Conservation (phyloP, 2,329 filamentous ascomycete genomes). For the Chrysoporthe deuterocubensis region DNA sequence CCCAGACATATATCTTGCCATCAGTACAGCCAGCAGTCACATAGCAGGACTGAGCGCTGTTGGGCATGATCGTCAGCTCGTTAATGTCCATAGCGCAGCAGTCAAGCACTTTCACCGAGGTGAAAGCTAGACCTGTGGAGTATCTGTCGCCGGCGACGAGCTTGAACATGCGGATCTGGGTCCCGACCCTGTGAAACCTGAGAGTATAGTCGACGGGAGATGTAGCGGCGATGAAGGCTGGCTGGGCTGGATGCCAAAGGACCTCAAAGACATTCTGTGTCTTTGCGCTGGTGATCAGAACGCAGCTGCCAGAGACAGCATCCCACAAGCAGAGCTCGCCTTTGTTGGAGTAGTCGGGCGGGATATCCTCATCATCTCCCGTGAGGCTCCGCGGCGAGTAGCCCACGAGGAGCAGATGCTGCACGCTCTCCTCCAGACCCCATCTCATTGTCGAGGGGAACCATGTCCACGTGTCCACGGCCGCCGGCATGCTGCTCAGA, state of each 20-base stretch:
- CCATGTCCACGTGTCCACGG: conserved; percentile 61
- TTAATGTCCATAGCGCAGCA: conserved; percentile 66
- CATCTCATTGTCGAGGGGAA: conserved; percentile 67
- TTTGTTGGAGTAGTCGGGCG: conserved; percentile 58
- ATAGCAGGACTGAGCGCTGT: conserved; percentile 54
- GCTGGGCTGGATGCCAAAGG: conserved; percentile 61
- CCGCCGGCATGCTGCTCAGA: conserved; percentile 35
- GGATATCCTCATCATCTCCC: conserved; percentile 60
- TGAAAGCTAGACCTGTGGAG: conserved; percentile 42
- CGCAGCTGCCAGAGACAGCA: conserved; percentile 45
- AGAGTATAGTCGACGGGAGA: conserved; percentile 53
- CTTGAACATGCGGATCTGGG: conserved; percentile 62
- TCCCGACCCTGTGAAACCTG: conserved; percentile 48
- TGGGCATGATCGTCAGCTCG: conserved; percentile 62
- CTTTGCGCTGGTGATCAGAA: conserved; percentile 55
- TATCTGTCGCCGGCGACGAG: conserved; percentile 31
- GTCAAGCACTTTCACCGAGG: conserved; percentile 59
- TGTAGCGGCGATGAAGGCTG: conserved; percentile 61
- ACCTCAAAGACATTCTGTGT: conserved; percentile 68
- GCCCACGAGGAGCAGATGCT: conserved; percentile 61
- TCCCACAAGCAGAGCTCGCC: conserved; percentile 67
- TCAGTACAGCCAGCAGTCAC: conserved; percentile 66
- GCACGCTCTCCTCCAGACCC: conserved; percentile 51
- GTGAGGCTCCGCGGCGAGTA: conserved; percentile 63
- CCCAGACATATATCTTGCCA: conserved; percentile 67